Conservation (phyloP, 164 flowering plant species). For the Santalum album region DNA sequence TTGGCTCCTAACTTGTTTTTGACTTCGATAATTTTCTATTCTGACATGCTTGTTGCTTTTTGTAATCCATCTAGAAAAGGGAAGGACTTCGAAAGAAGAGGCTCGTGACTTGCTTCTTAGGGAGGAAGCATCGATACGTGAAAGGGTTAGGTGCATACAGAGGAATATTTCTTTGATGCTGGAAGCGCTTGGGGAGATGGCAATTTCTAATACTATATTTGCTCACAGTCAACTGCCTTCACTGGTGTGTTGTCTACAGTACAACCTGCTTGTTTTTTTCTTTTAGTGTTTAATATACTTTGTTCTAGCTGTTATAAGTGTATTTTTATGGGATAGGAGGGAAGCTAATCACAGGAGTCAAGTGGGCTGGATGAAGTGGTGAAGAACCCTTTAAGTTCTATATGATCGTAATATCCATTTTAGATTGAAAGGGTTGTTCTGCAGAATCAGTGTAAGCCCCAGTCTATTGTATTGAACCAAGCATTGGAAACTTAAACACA, state of each 20-base stretch:
- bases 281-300: neutral
- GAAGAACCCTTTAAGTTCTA: too few relatives aligned
- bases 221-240: slow-evolving; percentile 86
- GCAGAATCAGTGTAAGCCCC: too few relatives aligned
- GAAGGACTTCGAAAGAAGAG: slow-evolving; percentile 90
- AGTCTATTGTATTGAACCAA: too few relatives aligned
- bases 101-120: slow-evolving; percentile 69
- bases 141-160: slow-evolving; percentile 57
- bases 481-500: too few relatives aligned
- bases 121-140: slow-evolving; percentile 77
- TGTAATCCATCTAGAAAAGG: slow-evolving; percentile 49
- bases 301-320: too few relatives aligned
- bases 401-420: too few relatives aligned
- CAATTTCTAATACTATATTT: slow-evolving; percentile 76
- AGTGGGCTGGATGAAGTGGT: too few relatives aligned
- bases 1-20: neutral
- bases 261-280: neutral
- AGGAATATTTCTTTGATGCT: slow-evolving; percentile 63
- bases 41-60: slow-evolving; percentile 1
- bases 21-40: neutral
- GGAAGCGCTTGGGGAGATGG: slow-evolving; percentile 79
- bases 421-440: too few relatives aligned
- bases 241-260: slow-evolving; percentile 46
- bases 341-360: too few relatives aligned
- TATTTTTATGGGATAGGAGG: too few relatives aligned